These are phyloP conservation scores for Xylariaceae sp. DNA, from an alignment of 2,329 filamentous ascomycete genomes.

Conservation along the genomic window DNA sequence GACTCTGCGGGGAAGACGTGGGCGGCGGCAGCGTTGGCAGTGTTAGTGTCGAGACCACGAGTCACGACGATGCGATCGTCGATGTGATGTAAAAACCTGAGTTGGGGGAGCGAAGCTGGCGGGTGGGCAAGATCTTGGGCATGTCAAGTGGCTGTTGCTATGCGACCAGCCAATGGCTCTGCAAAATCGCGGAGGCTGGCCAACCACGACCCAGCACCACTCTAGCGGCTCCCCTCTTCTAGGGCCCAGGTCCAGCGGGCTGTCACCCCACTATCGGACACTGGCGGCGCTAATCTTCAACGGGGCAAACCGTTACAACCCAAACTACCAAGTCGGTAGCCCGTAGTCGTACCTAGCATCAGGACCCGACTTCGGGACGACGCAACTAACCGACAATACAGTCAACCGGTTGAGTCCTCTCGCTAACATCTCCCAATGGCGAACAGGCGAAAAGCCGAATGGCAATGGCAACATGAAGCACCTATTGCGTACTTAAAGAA, in stretches of 20 bases:
- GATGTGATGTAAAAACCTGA: background rate
- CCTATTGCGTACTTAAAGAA: too few relatives aligned
- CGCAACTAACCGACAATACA: too few relatives aligned
- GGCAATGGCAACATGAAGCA: too few relatives aligned
- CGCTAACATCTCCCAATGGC: too few relatives aligned
- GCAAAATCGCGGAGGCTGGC: constrained; percentile 15
- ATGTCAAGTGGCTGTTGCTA: constrained; percentile 16
- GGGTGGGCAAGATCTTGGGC: background rate
- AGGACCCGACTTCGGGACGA: too few relatives aligned
- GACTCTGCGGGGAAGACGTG: too few relatives aligned
- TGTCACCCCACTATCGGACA: background rate
- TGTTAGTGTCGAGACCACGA: background rate
- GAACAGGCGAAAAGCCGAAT: too few relatives aligned
- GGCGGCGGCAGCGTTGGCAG: background rate
- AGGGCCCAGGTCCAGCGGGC: background rate
- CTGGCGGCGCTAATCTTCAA: background rate
- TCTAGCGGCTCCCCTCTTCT: background rate
- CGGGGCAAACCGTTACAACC: background rate
- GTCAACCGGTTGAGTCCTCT: too few relatives aligned
- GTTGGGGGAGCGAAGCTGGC: background rate
- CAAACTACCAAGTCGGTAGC: background rate
- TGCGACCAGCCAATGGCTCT: constrained; percentile 6
- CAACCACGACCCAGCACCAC: background rate
- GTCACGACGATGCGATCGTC: background rate
- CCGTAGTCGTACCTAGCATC: background rate